phyloP scores from a whole-genome alignment of 306 rosid genomes.

The Senna siamea region DNA sequence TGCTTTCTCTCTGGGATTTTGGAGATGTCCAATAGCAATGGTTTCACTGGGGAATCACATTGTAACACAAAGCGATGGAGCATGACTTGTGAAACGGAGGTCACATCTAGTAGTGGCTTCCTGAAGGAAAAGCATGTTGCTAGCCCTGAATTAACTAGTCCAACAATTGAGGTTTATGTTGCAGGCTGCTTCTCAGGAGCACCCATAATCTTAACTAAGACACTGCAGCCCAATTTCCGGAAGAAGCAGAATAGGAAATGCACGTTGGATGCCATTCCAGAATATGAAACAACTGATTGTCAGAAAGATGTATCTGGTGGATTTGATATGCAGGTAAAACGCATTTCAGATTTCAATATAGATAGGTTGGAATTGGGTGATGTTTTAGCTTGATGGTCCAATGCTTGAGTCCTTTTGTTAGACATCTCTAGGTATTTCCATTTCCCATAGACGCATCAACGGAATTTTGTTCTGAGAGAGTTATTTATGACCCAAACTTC shows the following conservation, averaged over 20 bases:
- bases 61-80: conserved; percentile 62
- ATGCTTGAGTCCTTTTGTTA: not conserved
- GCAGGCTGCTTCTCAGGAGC: conserved; percentile 83
- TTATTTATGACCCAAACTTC: conserved; percentile 16
- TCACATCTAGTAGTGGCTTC: conserved; percentile 56
- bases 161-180: conserved; percentile 85
- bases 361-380: conserved; percentile 17
- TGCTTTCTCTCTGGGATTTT: conserved; percentile 76
- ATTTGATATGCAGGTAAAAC: conserved; percentile 69
- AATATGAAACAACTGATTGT: conserved; percentile 66
- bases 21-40: conserved; percentile 72
- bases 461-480: not conserved
- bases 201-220: conserved; percentile 82
- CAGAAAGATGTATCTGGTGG: conserved; percentile 55
- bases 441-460: not conserved
- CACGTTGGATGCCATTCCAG: conserved; percentile 75
- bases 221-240: conserved; percentile 60
- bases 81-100: conserved; percentile 74
- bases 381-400: conserved; percentile 13
- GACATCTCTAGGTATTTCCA: conserved; percentile 6
- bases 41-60: conserved; percentile 60
- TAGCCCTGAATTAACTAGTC: conserved; percentile 50
- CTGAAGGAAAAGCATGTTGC: conserved; percentile 67
- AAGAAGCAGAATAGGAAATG: conserved; percentile 68
- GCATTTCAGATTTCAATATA: conserved; percentile 11